These are phyloP conservation scores for Solidago caesia DNA, from an alignment of 129 eudicot genomes.

Conservation along the genomic window DNA sequence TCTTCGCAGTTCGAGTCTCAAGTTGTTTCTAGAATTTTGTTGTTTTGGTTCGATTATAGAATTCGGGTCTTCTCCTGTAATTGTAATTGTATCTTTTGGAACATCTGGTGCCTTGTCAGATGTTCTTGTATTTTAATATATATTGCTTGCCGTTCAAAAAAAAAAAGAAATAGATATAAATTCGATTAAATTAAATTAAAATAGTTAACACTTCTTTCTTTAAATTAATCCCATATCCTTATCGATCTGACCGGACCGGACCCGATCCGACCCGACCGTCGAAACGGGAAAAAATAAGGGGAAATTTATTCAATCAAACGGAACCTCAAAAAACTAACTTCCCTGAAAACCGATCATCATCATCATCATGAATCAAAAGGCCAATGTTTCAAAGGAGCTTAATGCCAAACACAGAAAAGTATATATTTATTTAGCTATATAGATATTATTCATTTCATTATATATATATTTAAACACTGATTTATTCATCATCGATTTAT, in stretches of 20 bases:
- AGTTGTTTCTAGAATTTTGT: too few species aligned
- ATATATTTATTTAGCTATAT: neutral
- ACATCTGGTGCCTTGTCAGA: too few species aligned
- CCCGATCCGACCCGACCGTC: slow-evolving; percentile 25
- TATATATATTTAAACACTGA: neutral
- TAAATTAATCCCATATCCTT: too few species aligned
- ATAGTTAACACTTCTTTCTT: too few species aligned
- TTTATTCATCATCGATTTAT: neutral
- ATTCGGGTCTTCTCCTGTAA: too few species aligned
- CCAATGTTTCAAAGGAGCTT: slow-evolving; percentile 71
- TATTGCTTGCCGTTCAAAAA: too few species aligned
- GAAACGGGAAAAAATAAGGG: slow-evolving; percentile 10
- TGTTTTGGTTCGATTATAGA: too few species aligned
- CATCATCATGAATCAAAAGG: slow-evolving; percentile 59
- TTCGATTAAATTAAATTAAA: too few species aligned
- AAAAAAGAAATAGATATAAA: too few species aligned
- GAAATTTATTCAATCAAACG: slow-evolving; percentile 20
- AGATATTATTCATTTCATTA: neutral
- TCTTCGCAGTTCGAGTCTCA: too few species aligned
- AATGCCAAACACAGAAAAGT: slow-evolving; percentile 69
- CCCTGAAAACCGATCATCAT: slow-evolving; percentile 11
- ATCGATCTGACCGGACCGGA: neutral
- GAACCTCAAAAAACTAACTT: slow-evolving; percentile 23
- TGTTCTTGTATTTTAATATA: too few species aligned
- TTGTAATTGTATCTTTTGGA: too few species aligned